A percentile compares a stretch with the other conserved stretches of the same genome.
Evolutionary conservation across 148 eudicot genomes (phyloP).

Genomic region (Nepenthes mirabilis): DNA sequence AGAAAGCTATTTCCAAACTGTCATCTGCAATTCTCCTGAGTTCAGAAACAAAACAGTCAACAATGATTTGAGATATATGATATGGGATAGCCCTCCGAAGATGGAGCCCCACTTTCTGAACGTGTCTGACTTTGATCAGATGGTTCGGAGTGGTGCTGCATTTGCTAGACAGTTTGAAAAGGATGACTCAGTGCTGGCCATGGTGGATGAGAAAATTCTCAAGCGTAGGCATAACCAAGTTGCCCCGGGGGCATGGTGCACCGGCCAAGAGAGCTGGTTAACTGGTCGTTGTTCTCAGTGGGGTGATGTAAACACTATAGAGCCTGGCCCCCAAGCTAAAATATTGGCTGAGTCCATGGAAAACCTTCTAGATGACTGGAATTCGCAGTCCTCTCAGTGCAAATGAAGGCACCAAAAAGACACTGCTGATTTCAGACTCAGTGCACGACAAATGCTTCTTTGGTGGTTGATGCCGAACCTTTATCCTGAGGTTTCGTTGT

Average conservation of each 20-base stretch:
- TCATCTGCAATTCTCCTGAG: slow-evolving; percentile 70
- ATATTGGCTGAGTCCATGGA: slow-evolving; percentile 38
- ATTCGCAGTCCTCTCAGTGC: slow-evolving; percentile 56
- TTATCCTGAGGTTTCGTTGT: too few relatives aligned
- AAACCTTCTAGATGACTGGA: slow-evolving; percentile 40
- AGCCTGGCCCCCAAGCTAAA: slow-evolving; percentile 53
- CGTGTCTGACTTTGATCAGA: slow-evolving; percentile 50
- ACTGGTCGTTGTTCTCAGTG: slow-evolving; percentile 54
- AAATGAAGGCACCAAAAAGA: slow-evolving; percentile 18
- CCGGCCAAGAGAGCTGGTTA: slow-evolving; percentile 43
- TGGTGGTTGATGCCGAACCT: too few relatives aligned
- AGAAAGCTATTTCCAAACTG: slow-evolving; percentile 89
- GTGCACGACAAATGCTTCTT: too few relatives aligned
- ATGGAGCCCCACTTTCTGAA: slow-evolving; percentile 73
- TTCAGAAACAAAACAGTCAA: slow-evolving; percentile 82
- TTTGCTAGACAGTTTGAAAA: slow-evolving; percentile 68
- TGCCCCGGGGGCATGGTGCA: slow-evolving; percentile 94
- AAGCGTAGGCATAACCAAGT: slow-evolving; percentile 44
- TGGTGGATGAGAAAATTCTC: slow-evolving; percentile 67
- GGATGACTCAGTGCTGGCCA: slow-evolving; percentile 57
- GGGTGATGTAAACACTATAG: slow-evolving; percentile 66
- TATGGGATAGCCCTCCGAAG: slow-evolving; percentile 95
- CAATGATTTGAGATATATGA: slow-evolving; percentile 71
- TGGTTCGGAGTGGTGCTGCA: slow-evolving; percentile 87
- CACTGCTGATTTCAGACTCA: too few relatives aligned